Base-by-base conservation (phyloP, 495 filamentous ascomycete species). In the Astrothelium macrocarpum region DNA sequence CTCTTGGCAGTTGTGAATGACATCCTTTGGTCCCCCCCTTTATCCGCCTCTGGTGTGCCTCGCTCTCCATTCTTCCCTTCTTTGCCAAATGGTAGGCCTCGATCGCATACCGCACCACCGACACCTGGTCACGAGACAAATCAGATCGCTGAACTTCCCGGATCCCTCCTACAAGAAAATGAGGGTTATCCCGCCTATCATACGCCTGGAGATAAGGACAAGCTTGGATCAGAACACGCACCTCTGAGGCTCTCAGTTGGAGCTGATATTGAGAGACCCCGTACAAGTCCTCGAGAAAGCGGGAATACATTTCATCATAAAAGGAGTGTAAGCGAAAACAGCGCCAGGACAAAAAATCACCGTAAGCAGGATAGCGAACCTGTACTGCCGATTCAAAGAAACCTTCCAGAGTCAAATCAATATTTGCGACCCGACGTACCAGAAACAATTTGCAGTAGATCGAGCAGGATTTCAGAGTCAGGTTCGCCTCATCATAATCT, bases 1-100 rank as follows among this genome's bases (percentile, higher is more conserved):
- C 60, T 75, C 61, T 67, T 75, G 67, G 66, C 70, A 26, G 70
- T 71, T 14, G 68, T 75, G 58, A 73, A 75, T 66, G 73, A 73
- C 60, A 69, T 74, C 66, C 68, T 76, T 31, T 68, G 71, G 23
- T 74, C 73, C 11, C 73, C 73, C 59, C 67, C 64, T n/a, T 20
- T 72, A 32, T 65, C 67, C 53, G 72, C 68, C 25, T 3, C 34
- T 20, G 49, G 23, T 56, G 23, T 16, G 7, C 34, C 60, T 26
- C 60, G 60, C n/a, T 62, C 60, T 14, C 60, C 60, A 7, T 18
- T 62, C 5, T 25, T 26, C 14, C 20, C 62, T 66, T 60, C 59
- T 68, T 10, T 59, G 25, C 67, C 70, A 62, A 67, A 71, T 46
- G 65, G 68, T 45, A 62, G 73, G 60, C 72, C 73, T 46, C 64